Evolutionary conservation across 768 basidiomycete genomes (phyloP), one percentile per base, ranked within the genome.

Genomic region (Suillus hirtellus): DNA sequence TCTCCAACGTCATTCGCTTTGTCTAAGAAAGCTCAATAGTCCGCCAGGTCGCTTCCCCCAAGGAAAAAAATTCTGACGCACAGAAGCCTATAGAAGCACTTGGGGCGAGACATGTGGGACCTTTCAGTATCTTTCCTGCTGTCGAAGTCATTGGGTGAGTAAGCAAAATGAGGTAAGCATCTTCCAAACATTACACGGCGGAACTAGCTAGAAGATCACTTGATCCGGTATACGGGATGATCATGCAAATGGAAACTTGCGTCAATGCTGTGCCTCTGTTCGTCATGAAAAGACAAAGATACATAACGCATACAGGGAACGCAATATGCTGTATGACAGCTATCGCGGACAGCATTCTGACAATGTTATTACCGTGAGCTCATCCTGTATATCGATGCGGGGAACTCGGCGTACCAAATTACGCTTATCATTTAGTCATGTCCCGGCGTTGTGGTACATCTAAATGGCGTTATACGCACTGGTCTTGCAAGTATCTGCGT

Each of bases 381-480:
- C 56, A 27, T 58, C 38, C 15, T 24, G 24, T 40, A 40, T 19
- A 58, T 42, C 17, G 17, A 42, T 17, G 27, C n/a, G 24, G 38
- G 40, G 56, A 27, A 58, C 17, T 31, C 24, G 24, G 27, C 56
- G 40, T 6, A 58, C 56, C 38, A 6, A 17, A 42, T 42, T 17
- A 19, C 12, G 24, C 38, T 58, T 42, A 58, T 58, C 56, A 58
- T 21, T 58, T 42, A 19, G 40, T 42, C 56, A 58, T 27, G 38
- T 37, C 55, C 21, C 55, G 37, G 56, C 24, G 17, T 6, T 19
- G 15, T 58, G 15, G 17, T 24, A 42, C 24, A 42, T 42, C 56
- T 58, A 58, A 42, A 58, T 58, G 56, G 24, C 56, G 40, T 58
- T 58, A 58, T 15, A 58, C 40, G 24, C 38, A 42, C 40, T 58